Evolutionary conservation across 2,329 filamentous ascomycete species (phyloP), one percentile per base, ranked within the genome.

Genomic region (Dendryphion nanum): DNA sequence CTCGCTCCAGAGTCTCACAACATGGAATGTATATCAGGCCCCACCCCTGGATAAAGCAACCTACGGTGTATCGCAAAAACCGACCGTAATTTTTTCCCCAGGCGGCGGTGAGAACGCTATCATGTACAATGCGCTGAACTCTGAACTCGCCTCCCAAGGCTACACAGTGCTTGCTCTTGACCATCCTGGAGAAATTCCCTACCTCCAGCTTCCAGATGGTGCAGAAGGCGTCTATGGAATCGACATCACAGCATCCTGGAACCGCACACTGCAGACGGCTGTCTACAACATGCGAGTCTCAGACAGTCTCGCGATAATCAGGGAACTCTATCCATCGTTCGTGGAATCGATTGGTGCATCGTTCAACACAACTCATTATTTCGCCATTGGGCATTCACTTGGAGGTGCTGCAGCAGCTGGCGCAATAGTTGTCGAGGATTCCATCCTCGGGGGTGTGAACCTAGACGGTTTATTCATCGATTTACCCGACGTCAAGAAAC

Each of bases 401-500:
- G 54, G 54, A 13, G 54, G 50, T 2, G 40, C 50, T n/a, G 50
- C 41, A 26, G 37, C 51, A 12, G 47, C 42, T 4, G 43, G 38
- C 15, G 24, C 42, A 4, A 23, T 48, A 24, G 33, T 37, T 2
- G 18, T 36, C 12, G 38, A 47, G 13, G 21, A 21, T 2, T 34
- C 41, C 8, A 42, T 55, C 16, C 24, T 47, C 10, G 54, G 44
- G 12, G 49, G 44, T 12, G 23, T 49, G 5, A 55, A 55, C 21
- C 40, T 53, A 12, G 50, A 55, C 30, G 54, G 51, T 18, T 29
- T 32, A 14, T 38, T 38, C 28, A 36, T 45, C 31, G 36, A 43
- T 23, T 31, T 40, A 8, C 23, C 23, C 3, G 23, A 26, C 23
- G 23, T 26, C 23, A 26, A 26, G 23, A 26, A 26, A 13, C 55